Evolutionary conservation across 768 basidiomycete genomes (phyloP), one percentile per base, ranked within the genome.

Genomic region (Termitomyces sp.): DNA sequence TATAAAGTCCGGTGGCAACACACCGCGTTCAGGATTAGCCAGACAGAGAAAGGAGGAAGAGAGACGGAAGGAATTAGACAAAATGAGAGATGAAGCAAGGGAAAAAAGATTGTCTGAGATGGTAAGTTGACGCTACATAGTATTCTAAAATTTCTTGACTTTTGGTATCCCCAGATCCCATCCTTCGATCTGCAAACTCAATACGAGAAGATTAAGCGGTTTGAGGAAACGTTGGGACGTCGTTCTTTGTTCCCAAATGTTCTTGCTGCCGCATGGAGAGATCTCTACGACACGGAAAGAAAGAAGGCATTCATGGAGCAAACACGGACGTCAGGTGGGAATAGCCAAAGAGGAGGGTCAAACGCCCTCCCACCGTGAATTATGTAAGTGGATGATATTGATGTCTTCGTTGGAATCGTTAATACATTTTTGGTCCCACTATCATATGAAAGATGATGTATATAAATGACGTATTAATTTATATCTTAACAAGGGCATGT

Each of bases 81-180:
- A 77, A 68, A 83, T 88, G 86, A 81, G 87, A 59, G 86, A 91
- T 43, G 89, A 90, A 43, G 86, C 86, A 17, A 79, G 80, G 63
- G 80, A 80, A 1, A 87, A 82, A 64, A 80, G 86, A 10, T 73
- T 74, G 20, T 72, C 76, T 46, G 87, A 89, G 65, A 78, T 80
- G 51, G 88, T 88, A 52, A 65, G 83, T 69, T 40, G 47, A 12
- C 11, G n/a, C 20, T 8, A 61, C 36, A 49, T 58, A 54, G 34
- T 46, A 37, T 55, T 45, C 5, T 48, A 25, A 51, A 59, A 15
- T 42, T 37, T 12, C 29, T 59, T 61, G 38, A 56, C 61, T 32
- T 12, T 15, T 46, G 32, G n/a, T n/a, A 57, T 36, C 38, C 38
- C 12, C 60, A 86, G 86, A 74, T 73, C 46, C 72, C 74, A 38